Evolutionary conservation across 805 yeast species (phyloP).

Genomic region (Brettanomyces bruxellensis): DNA sequence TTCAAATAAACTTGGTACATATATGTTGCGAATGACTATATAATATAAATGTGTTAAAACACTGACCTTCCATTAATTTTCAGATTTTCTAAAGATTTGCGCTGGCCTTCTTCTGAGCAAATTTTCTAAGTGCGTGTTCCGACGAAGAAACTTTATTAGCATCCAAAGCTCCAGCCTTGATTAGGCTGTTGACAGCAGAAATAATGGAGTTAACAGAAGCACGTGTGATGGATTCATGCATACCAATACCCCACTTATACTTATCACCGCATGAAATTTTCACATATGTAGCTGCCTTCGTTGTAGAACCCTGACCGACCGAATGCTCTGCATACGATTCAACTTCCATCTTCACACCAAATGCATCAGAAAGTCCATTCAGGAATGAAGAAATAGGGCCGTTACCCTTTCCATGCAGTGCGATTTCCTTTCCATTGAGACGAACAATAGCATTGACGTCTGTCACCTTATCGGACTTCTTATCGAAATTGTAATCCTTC

Average conservation of each 20-base stretch:
- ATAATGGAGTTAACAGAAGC: constrained; percentile 68
- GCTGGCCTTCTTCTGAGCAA: no score
- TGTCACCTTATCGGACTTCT: constrained; percentile 31
- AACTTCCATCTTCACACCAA: constrained; percentile 50
- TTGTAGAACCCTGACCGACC: constrained; percentile 60
- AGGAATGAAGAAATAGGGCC: constrained; percentile 73
- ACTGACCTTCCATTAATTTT: no score
- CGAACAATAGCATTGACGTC: constrained; percentile 32
- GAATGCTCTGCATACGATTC: constrained; percentile 65
- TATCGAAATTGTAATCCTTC: constrained; percentile 32
- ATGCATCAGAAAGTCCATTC: constrained; percentile 48
- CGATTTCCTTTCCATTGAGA: constrained; percentile 24
- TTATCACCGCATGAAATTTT: constrained; percentile 17
- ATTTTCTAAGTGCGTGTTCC: no score
- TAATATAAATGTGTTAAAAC: no score
- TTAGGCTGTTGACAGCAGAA: constrained; percentile 45
- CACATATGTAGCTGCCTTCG: constrained; percentile 70
- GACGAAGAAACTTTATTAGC: neutral
- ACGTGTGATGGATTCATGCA: constrained; percentile 81
- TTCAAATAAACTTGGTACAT: neutral
- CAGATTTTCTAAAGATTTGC: no score
- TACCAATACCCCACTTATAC: constrained; percentile 82
- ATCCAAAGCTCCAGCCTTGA: constrained; percentile 2
- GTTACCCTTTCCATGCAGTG: constrained; percentile 54
- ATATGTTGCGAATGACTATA: neutral